Evolutionary conservation across 2,329 filamentous ascomycete species (phyloP), one percentile per base, ranked within the genome.

Genomic region (Arthrobotrys conoides): DNA sequence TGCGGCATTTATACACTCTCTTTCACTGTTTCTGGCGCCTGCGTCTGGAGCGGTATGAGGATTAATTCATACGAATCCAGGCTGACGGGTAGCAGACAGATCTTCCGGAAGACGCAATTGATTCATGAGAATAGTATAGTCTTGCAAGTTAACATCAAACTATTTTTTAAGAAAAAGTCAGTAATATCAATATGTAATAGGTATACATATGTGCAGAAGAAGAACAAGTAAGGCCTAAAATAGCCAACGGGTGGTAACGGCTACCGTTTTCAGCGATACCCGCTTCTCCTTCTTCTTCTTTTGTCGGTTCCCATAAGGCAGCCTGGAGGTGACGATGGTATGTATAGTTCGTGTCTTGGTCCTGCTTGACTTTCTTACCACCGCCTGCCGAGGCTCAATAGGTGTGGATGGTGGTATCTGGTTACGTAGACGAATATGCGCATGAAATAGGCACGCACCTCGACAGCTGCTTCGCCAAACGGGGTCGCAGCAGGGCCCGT

Each of bases 1-100:
- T 76, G 71, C 71, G 71, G 71, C 65, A 76, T 69, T 76, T 76
- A 63, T n/a, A n/a, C n/a, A n/a, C n/a, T n/a, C n/a, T n/a, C n/a
- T n/a, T n/a, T n/a, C n/a, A n/a, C n/a, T n/a, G n/a, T n/a, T 51
- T 12, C 16, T 24, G 41, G 36, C 48, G 38, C 48, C 48, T 67
- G 41, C 53, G 61, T 22, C 24, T 36, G 24, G 57, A 61, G 57
- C 57, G 36, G 57, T 61, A 61, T 61, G 57, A 14, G 36, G 27
- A 44, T 14, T n/a, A 20, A 30, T 30, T 30, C 3, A 30, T 30
- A 30, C 6, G 27, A 30, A 30, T n/a, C n/a, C n/a, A n/a, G n/a
- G n/a, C n/a, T n/a, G n/a, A n/a, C n/a, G n/a, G n/a, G n/a, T n/a
- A n/a, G n/a, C n/a, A n/a, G n/a, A n/a, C n/a, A n/a, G 36, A 64